Evolutionary conservation across 495 filamentous ascomycete species (phyloP).

Genomic region (Alectoria sarmentosa): DNA sequence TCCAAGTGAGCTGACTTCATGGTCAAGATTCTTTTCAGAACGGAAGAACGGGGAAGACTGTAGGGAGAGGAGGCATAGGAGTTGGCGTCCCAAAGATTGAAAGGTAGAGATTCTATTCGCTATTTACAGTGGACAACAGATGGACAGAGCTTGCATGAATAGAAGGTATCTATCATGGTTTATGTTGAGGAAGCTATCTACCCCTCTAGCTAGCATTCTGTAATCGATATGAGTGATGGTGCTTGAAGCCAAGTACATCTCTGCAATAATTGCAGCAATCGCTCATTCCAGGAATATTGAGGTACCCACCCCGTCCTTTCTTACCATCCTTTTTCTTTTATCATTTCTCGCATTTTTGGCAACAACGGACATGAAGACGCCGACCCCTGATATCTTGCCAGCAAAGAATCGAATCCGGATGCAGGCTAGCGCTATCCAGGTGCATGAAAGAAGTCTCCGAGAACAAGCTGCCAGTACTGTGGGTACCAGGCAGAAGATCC

Average conservation of each 20-base stretch:
- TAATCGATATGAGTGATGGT: background rate
- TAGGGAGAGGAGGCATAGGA: background rate
- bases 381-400: conserved; percentile 6
- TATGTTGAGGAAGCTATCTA: conserved; percentile 12
- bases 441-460: conserved; percentile 6
- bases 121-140: background rate
- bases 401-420: conserved; percentile 11
- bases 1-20: background rate
- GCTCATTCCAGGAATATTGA: background rate
- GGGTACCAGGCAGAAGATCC: background rate
- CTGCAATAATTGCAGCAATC: conserved; percentile 4
- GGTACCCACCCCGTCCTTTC: background rate
- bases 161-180: background rate
- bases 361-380: conserved; percentile 1
- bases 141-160: background rate
- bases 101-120: background rate
- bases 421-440: conserved; percentile 20
- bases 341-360: conserved; percentile 5
- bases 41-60: background rate
- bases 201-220: conserved; percentile 10
- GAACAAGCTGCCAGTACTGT: background rate
- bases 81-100: background rate
- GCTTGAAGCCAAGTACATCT: conserved; percentile 8
- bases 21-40: background rate
- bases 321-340: background rate